A percentile compares a stretch with the other conserved stretches of the same genome.
phyloP scores from a whole-genome alignment of 371 early-diverging fungal genomes.

The Mucor velutinosus region DNA sequence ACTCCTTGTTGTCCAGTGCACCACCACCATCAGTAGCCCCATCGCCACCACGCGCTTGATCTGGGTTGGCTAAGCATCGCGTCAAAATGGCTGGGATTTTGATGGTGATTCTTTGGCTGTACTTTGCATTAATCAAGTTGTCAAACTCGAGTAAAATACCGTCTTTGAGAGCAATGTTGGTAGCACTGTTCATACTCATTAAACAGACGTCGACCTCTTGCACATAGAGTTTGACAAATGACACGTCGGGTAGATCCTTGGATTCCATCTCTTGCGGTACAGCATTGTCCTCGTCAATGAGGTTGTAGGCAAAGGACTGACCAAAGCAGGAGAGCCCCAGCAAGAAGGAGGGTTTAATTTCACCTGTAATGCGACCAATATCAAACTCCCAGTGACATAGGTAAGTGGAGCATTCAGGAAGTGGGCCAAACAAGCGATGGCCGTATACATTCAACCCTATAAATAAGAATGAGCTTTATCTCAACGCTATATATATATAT shows the following conservation, averaged over 20 bases:
- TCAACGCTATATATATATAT: not conserved
- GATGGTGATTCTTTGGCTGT: constrained; percentile 59
- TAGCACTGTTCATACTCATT: constrained; percentile 64
- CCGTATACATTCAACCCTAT: constrained; percentile 63
- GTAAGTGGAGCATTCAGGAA: constrained; percentile 71
- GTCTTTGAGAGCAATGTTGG: constrained; percentile 56
- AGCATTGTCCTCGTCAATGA: constrained; percentile 75
- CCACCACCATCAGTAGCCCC: too few relatives aligned
- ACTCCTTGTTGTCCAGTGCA: constrained; percentile 14
- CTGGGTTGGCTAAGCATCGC: constrained; percentile 58
- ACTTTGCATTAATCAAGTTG: constrained; percentile 65
- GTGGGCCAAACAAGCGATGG: constrained; percentile 78
- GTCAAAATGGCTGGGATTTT: constrained; percentile 64
- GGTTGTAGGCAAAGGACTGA: constrained; percentile 69
- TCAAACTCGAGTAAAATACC: constrained; percentile 69
- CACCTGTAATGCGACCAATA: constrained; percentile 71
- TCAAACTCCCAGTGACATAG: constrained; percentile 76
- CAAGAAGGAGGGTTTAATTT: constrained; percentile 68
- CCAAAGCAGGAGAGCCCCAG: constrained; percentile 60
- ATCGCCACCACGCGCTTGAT: constrained; percentile 16
- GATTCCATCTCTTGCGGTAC: constrained; percentile 56
- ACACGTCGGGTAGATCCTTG: constrained; percentile 63
- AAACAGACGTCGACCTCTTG: constrained; percentile 65
- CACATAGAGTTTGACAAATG: constrained; percentile 62
- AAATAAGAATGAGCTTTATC: not conserved